Evolutionary conservation across 306 rosid species (phyloP).

Genomic region (Castanopsis chinensis): DNA sequence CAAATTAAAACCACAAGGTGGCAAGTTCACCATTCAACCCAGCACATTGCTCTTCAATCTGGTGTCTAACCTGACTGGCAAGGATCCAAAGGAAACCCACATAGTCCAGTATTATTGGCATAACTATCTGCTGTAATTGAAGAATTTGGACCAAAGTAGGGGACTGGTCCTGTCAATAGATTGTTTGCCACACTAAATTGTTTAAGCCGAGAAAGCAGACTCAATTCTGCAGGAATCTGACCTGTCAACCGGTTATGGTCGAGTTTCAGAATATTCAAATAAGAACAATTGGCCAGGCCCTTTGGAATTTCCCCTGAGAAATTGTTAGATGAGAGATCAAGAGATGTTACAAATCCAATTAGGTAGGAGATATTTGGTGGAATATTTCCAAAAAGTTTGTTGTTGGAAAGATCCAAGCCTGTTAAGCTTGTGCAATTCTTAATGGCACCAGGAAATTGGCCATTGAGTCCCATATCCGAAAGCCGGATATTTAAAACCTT

Average conservation of each 20-base stretch:
- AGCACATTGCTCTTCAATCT: no score
- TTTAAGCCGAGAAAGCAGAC: constrained; percentile 42
- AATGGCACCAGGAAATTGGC: constrained; percentile 54
- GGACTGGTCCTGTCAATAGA: constrained; percentile 63
- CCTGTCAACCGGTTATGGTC: constrained; percentile 60
- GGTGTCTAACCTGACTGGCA: constrained; percentile 19
- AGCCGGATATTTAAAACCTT: constrained; percentile 61
- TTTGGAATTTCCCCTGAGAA: constrained; percentile 59
- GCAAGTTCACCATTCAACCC: no score
- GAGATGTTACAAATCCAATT: constrained; percentile 13
- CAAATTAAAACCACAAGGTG: no score
- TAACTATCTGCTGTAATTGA: neutral
- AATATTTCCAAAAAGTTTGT: constrained; percentile 54
- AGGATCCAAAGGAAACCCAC: constrained; percentile 28
- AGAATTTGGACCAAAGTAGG: neutral
- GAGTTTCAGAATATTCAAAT: constrained; percentile 59
- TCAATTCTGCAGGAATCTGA: constrained; percentile 51
- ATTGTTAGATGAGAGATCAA: constrained; percentile 75
- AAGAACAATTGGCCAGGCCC: constrained; percentile 41
- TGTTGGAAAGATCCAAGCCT: constrained; percentile 73
- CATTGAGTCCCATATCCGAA: constrained; percentile 72
- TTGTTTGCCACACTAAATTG: constrained; percentile 50
- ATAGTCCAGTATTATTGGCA: constrained; percentile 66
- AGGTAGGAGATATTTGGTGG: constrained; percentile 38
- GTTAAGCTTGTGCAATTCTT: constrained; percentile 65